Evolutionary conservation across 306 rosid genomes (phyloP).

Genomic region (Cucumis hystrix): DNA sequence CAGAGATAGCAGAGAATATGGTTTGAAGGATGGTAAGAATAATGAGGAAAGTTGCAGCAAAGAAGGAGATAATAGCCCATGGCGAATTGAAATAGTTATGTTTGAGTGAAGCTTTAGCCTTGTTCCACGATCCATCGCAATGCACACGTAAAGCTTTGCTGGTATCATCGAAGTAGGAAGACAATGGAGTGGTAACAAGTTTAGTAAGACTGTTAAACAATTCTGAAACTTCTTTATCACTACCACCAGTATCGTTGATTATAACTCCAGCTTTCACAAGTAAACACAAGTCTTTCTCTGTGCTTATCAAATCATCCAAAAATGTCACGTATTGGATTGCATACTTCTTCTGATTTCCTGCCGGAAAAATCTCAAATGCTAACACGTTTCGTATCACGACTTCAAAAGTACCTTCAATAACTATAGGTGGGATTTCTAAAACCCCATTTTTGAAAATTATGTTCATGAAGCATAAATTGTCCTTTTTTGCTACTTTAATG

Average conservation of each 20-base stretch:
- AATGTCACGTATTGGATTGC: not conserved
- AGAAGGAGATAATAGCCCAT: not conserved
- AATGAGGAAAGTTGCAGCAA: not conserved
- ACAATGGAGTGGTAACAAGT: no score
- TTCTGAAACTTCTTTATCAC: not conserved
- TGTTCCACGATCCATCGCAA: not conserved
- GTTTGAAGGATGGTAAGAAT: not conserved
- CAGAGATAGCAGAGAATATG: not conserved
- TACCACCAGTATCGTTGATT: not conserved
- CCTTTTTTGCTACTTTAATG: not conserved
- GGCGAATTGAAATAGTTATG: not conserved
- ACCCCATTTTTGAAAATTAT: not conserved
- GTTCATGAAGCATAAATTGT: not conserved
- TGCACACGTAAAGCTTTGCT: not conserved
- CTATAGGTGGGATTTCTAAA: not conserved
- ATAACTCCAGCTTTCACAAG: not conserved
- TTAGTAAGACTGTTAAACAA: not conserved
- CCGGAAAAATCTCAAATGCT: slow-evolving; percentile 16
- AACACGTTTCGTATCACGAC: not conserved
- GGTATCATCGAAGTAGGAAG: no score
- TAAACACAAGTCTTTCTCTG: not conserved
- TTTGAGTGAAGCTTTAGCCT: not conserved
- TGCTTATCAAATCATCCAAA: not conserved
- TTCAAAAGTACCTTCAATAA: not conserved
- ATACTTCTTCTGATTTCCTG: not conserved